Evolutionary conservation across 768 basidiomycete genomes (phyloP), one percentile per base, ranked within the genome.

Genomic region (Solioccasus polychromus): DNA sequence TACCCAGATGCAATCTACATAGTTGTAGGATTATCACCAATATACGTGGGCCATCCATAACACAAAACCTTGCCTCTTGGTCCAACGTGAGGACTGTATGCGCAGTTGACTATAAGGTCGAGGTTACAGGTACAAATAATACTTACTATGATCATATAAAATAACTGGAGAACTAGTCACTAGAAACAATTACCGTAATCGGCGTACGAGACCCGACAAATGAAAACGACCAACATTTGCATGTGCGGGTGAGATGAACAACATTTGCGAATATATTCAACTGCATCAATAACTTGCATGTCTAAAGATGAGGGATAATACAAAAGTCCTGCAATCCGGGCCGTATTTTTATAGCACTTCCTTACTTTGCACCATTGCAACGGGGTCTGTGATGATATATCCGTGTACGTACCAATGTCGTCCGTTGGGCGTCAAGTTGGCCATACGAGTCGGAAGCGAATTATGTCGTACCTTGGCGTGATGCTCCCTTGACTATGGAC

Each of bases 1-100:
- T 39, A 55, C 58, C 59, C 58, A 60, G 31, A 61, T 20, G 42
- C 58, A 25, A 23, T 52, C 37, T 17, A 61, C 43, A 59, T 55
- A n/a, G 6, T 40, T 14, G 11, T 9, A 31, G n/a, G n/a, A 12
- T 8, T 9, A 4, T 5, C 30, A 11, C 45, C 17, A 42, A 39
- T 28, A 17, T 3, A 18, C 14, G 25, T 9, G 1, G 7, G 31
- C 17, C 18, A 15, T 4, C n/a, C 1, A 32, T 22, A 19, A 28
- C 24, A 29, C n/a, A 20, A 8, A 14, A 31, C 15, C 30, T 39
- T 18, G 52, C 58, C 48, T 60, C 58, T 32, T 37, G 35, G 35
- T 50, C 49, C 18, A 60, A 26, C 1, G 41, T 58, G 19, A 60
- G 31, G 22, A 30, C 55, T 59, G 17, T 15, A 12, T 25, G 28